Base-by-base conservation (phyloP, 1,284 basidiomycete species). In the Cryptococcus jaspeensis region DNA sequence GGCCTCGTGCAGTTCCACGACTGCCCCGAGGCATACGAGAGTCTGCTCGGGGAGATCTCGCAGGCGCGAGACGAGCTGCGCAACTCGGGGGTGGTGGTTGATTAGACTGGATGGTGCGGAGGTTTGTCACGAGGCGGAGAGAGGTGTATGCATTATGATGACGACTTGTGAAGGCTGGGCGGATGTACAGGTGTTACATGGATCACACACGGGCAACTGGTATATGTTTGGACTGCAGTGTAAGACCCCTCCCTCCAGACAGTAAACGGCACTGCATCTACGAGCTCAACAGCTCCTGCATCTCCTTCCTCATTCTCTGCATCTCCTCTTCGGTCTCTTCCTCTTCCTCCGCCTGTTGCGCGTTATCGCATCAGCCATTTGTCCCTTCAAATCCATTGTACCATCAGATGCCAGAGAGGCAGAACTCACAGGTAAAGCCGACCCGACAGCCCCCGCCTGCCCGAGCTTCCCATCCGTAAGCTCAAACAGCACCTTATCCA, bases 381-480 rank as follows among this genome's bases (percentile, higher is more conserved):
- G n/a, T 28, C 9, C 16, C 32, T 25, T 7, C 32, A 18, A n/a
- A n/a, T n/a, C n/a, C n/a, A n/a, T n/a, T n/a, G n/a, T n/a, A n/a
- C n/a, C n/a, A n/a, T n/a, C n/a, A n/a, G n/a, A n/a, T n/a, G n/a
- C n/a, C n/a, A 43, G 9, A 43, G 23, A 43, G 23, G 7, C 41
- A 22, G 43, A 15, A 83, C 89, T 72, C 72, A 95, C 93, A 42
- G 92, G 93, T 62, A 92, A 76, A 52, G 87, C 86, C 38, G 82
- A 84, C 46, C 84, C 84, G 49, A 88, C 90, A 28, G 83, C 77
- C 7, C 88, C 89, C 48, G 84, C 88, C 73, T 89, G 85, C 6
- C 92, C 93, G 4, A 97, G 82, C 79, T 97, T 97, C 61, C 95
- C 96, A 67, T 97, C 88, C 6, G 96, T 99, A 58, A 99, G 82